These are phyloP conservation scores for Gloeophyllum trabeum DNA, from an alignment of 768 basidiomycete genomes.

Conservation along the genomic window DNA sequence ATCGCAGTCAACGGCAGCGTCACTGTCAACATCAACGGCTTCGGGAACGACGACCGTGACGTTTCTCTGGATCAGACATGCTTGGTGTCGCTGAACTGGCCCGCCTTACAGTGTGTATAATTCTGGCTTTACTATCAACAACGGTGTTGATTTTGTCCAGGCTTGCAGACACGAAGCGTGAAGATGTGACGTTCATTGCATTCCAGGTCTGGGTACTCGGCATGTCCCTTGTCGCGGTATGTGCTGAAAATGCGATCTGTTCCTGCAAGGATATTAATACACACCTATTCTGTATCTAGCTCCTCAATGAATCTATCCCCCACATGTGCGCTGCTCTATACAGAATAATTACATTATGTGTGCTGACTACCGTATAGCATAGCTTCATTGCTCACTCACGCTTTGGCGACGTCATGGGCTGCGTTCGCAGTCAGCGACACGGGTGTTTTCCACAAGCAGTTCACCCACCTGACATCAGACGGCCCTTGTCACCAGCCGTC, in stretches of 20 bases:
- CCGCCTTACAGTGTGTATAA: conserved; percentile 46
- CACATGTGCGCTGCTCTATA: conserved; percentile 33
- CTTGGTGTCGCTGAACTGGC: conserved; percentile 57
- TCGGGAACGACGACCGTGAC: conserved; percentile 21
- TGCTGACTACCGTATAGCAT: conserved; percentile 20
- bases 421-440: conserved; percentile 57
- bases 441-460: conserved; percentile 40
- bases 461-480: conserved; percentile 43
- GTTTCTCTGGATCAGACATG: conserved; percentile 36
- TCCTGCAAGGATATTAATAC: not conserved
- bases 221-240: conserved; percentile 57
- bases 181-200: conserved; percentile 66
- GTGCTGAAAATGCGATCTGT: conserved; percentile 7
- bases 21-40: conserved; percentile 20
- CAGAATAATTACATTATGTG: too few species aligned
- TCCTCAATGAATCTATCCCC: conserved; percentile 70
- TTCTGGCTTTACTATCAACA: not conserved
- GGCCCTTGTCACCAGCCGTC: conserved; percentile 50
- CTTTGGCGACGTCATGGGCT: conserved; percentile 66
- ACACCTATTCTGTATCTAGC: conserved; percentile 6
- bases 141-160: conserved; percentile 20
- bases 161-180: conserved; percentile 60
- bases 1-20: conserved; percentile 8
- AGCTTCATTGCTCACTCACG: conserved; percentile 62
- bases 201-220: conserved; percentile 78